Evolutionary conservation across 2,329 filamentous ascomycete genomes (phyloP).

Genomic region (Penicillium hesseltinei): DNA sequence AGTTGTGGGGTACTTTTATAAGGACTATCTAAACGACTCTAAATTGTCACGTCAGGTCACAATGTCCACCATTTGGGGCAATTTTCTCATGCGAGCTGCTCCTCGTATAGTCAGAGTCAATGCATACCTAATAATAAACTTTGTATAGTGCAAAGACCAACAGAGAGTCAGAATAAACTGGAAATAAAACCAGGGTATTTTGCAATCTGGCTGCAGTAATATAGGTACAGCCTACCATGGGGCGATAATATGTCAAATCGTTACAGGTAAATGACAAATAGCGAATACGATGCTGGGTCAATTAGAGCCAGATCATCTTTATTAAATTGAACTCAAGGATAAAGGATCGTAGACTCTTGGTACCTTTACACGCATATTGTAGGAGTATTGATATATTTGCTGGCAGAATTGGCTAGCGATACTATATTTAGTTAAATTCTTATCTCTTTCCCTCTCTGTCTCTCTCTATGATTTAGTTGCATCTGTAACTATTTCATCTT

Average conservation of each 20-base stretch:
- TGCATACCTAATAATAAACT: neutral
- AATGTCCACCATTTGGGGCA: neutral
- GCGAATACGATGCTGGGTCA: neutral
- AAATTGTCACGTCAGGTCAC: neutral
- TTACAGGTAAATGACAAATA: neutral
- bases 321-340: too few relatives aligned
- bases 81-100: neutral
- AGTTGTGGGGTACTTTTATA: neutral
- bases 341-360: neutral
- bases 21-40: neutral
- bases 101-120: too few relatives aligned
- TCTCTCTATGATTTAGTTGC: neutral
- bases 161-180: too few relatives aligned
- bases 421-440: neutral
- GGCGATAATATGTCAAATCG: neutral
- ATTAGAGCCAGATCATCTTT: neutral
- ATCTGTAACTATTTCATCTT: too few relatives aligned
- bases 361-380: too few relatives aligned
- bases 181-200: neutral
- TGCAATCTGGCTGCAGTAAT: neutral
- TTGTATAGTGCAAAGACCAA: neutral
- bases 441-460: neutral
- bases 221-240: neutral
- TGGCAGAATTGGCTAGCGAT: too few relatives aligned
- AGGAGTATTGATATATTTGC: too few relatives aligned